Conservation (phyloP, 768 basidiomycete species). For the Mycena vitilis region DNA sequence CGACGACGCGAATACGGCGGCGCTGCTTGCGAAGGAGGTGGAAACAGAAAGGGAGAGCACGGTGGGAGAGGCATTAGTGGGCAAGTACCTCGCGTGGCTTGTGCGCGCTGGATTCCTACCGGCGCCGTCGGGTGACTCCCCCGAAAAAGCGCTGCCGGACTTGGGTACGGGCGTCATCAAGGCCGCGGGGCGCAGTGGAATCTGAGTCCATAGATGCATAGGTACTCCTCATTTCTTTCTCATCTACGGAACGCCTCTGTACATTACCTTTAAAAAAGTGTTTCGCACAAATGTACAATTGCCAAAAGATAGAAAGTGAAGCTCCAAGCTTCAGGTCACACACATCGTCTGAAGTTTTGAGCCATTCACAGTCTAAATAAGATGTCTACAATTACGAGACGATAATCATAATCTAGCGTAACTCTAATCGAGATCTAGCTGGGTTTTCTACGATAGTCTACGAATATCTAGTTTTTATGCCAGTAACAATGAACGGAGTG, state of each 20-base stretch:
- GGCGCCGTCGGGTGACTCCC: slow-evolving; percentile 52
- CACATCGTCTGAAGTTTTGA: too few relatives aligned
- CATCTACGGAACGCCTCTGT: slow-evolving; percentile 5
- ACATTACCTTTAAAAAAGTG: slow-evolving; percentile 13
- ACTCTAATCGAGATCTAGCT: slow-evolving; percentile 11
- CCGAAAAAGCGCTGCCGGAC: slow-evolving; percentile 61
- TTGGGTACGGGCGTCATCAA: slow-evolving; percentile 58
- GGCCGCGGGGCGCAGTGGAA: slow-evolving; percentile 78
- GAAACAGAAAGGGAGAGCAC: slow-evolving; percentile 57
- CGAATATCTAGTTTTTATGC: slow-evolving; percentile 7
- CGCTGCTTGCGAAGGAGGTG: slow-evolving; percentile 66
- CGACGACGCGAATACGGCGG: slow-evolving; percentile 86
- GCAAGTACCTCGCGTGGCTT: slow-evolving; percentile 93
- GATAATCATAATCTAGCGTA: slow-evolving; percentile 1
- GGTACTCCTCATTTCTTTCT: background rate
- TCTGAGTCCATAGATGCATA: slow-evolving; percentile 44
- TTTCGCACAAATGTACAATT: background rate
- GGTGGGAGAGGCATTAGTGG: slow-evolving; percentile 83
- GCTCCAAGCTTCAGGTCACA: too few relatives aligned
- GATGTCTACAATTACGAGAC: slow-evolving; percentile 3
- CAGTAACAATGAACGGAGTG: slow-evolving; percentile 15
- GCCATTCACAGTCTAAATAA: too few relatives aligned
- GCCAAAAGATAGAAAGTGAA: too few relatives aligned
- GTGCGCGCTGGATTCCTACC: slow-evolving; percentile 86
- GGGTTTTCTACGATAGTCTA: background rate